phyloP scores from a whole-genome alignment of 768 basidiomycete species.

The Calocybe cyanea region DNA sequence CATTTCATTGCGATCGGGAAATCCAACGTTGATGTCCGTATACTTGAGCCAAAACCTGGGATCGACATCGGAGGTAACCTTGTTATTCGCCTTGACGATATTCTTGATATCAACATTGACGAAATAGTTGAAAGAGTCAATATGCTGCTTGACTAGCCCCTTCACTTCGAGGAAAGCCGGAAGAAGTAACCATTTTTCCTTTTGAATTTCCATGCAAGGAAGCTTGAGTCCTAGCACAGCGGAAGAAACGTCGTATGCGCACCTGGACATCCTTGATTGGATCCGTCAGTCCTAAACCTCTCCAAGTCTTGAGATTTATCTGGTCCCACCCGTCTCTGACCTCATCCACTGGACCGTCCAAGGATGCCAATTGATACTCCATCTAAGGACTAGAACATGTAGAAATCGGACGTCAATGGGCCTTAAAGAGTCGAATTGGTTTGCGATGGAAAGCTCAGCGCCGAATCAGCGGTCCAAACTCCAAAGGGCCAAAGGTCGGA shows the following conservation, averaged over 20 bases:
- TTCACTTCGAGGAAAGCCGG: constrained; percentile 98
- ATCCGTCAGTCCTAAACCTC: constrained; percentile 79
- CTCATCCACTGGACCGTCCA: constrained; percentile 18
- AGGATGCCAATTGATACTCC: too few species aligned
- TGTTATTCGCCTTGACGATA: constrained; percentile 90
- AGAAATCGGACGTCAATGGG: too few species aligned
- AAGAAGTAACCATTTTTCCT: constrained; percentile 99
- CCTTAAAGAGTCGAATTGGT: too few species aligned
- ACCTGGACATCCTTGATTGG: constrained; percentile 91
- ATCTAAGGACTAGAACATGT: not conserved
- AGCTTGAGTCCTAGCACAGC: too few species aligned
- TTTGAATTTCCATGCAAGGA: too few species aligned
- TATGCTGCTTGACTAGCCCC: constrained; percentile 97
- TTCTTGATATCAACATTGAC: constrained; percentile 97
- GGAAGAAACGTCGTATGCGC: too few species aligned
- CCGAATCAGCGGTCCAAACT: too few species aligned
- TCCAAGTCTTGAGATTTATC: constrained; percentile 55
- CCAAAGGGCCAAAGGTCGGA: too few species aligned
- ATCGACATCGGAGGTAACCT: constrained; percentile 94
- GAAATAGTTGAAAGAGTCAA: constrained; percentile 99
- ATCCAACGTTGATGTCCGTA: constrained; percentile 90
- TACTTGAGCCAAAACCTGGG: constrained; percentile 97
- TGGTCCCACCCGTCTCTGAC: constrained; percentile 53
- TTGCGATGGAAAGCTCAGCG: too few species aligned
- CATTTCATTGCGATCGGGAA: constrained; percentile 85